These are phyloP conservation scores for Solanum piurae DNA, from an alignment of 257 asterid species.

Conservation along the genomic window DNA sequence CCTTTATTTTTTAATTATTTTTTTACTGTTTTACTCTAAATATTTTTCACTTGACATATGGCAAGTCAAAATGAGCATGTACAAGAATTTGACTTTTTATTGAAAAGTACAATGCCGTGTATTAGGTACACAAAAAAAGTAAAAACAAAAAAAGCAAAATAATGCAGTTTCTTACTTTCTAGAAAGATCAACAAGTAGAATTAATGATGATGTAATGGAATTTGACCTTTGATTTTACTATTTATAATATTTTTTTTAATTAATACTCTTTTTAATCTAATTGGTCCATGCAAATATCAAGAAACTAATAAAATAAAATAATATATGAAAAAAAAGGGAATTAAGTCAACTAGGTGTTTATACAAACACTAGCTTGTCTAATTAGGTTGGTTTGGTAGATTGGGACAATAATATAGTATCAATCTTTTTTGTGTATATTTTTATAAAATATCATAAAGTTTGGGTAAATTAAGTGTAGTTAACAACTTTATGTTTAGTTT, in stretches of 20 bases:
- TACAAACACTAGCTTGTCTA: slow-evolving; percentile 6
- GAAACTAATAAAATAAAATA: background rate
- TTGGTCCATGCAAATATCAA: background rate
- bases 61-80: background rate
- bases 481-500: background rate
- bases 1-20: background rate
- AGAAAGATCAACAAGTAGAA: background rate
- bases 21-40: background rate
- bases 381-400: slow-evolving; percentile 6
- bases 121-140: slow-evolving; percentile 25
- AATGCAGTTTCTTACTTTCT: background rate
- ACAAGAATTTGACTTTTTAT: slow-evolving; percentile 23
- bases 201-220: slow-evolving; percentile 27
- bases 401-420: background rate
- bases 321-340: background rate
- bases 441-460: background rate
- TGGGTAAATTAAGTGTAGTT: background rate
- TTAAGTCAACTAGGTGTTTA: slow-evolving; percentile 17
- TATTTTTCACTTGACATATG: background rate
- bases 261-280: background rate
- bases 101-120: slow-evolving; percentile 11
- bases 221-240: slow-evolving; percentile 26
- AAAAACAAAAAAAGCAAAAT: background rate
- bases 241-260: background rate
- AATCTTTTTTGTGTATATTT: background rate